Conservation (phyloP, 805 yeast genomes). For the Wickerhamomyces tratensis region DNA sequence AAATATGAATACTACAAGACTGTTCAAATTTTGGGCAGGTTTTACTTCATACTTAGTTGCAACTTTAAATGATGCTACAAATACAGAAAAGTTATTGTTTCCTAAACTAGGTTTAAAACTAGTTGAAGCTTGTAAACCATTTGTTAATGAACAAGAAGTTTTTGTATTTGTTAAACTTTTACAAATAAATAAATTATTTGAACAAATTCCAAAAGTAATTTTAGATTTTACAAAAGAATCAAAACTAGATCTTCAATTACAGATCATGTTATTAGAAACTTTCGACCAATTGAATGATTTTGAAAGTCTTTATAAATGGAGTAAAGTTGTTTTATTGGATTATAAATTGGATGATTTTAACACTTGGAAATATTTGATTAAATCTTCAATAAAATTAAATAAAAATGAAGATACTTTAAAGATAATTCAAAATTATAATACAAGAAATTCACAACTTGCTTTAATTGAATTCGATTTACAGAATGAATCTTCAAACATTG, state of each 20-base stretch:
- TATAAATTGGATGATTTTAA: conserved; percentile 63
- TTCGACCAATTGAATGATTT: conserved; percentile 33
- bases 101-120: conserved; percentile 54
- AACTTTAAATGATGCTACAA: conserved; percentile 21
- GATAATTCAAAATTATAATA: conserved; percentile 22
- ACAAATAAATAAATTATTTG: conserved; percentile 23
- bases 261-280: conserved; percentile 40
- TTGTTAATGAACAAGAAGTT: conserved; percentile 51
- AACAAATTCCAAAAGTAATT: conserved; percentile 25
- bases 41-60: conserved; percentile 38
- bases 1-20: conserved; percentile 25
- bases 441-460: conserved; percentile 54
- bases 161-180: conserved; percentile 49
- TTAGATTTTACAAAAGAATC: conserved; percentile 22
- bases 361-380: conserved; percentile 53
- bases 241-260: conserved; percentile 50
- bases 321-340: conserved; percentile 32
- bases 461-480: conserved; percentile 32
- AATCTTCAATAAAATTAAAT: conserved; percentile 30
- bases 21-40: conserved; percentile 45
- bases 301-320: conserved; percentile 30
- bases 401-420: conserved; percentile 20
- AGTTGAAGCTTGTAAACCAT: conserved; percentile 42
- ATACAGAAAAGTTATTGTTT: conserved; percentile 39
- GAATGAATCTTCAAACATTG: conserved; percentile 6